Base-by-base conservation (phyloP, 2,329 filamentous ascomycete genomes). In the Ilyonectria sp. region DNA sequence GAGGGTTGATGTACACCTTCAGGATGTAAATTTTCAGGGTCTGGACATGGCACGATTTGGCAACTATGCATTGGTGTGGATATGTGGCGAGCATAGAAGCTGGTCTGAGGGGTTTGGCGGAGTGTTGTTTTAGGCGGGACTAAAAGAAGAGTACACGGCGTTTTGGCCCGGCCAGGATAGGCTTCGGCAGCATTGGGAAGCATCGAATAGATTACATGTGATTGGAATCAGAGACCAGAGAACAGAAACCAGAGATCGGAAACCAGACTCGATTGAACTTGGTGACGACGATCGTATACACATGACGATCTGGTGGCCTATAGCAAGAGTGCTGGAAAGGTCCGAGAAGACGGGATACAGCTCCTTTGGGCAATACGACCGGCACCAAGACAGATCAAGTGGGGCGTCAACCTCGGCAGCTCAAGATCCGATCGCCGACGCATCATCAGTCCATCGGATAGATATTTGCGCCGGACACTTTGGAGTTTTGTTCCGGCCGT, bases 121-220 rank as follows among this genome's bases (percentile, higher is more conserved):
- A 47, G 29, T 46, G 46, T 49, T 58, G 54, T 50, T 55, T 50
- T 54, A 26, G 26, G 60, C 37, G 44, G 46, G 47, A 55, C 63
- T 73, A 65, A 65, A 68, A 63, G 46, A 59, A 69, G 60, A 72
- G 68, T 62, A 71, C 57, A 64, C 58, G 74, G 74, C 74, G 74
- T 75, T 75, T 63, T 37, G 60, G 60, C 65, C 71, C 60, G 61
- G 65, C 58, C 60, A 53, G 62, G 55, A 49, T 47, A 49, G 61
- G 58, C 56, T 49, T 52, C 40, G 68, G 71, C 63, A 68, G 68
- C 73, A 71, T 74, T 29, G 60, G 40, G 62, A 54, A 49, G 58
- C 47, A 69, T 72, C 65, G 65, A 66, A 68, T 74, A 74, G 73
- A 73, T 43, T 60, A 67, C 46, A 63, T 13, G 43, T 50, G 49